Percentiles rank a stretch among this genome's conserved stretches.
Conservation (phyloP, 176 grass and related monocot species). For the Triticum urartu region DNA sequence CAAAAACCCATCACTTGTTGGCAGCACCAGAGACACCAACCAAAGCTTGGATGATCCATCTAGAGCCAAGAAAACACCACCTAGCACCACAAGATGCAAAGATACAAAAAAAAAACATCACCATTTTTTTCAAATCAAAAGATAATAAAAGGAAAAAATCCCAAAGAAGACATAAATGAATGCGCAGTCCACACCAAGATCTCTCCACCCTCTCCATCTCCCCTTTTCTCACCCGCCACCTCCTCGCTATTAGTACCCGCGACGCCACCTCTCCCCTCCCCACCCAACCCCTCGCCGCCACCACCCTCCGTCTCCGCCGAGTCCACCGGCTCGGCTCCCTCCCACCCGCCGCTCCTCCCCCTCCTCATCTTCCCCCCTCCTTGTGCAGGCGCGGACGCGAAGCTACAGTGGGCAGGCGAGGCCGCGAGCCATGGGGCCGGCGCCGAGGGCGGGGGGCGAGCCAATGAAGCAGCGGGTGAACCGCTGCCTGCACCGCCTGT, state of each 20-base stretch:
- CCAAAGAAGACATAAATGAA: conserved; percentile 30
- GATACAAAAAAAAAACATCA: background rate
- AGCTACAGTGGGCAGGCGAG: background rate
- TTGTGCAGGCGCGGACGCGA: background rate
- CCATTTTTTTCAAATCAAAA: conserved; percentile 19
- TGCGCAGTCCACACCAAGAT: conserved; percentile 40
- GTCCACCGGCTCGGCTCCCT: background rate
- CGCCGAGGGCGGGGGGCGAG: conserved; percentile 35
- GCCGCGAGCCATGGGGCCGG: conserved; percentile 30
- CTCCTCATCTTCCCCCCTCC: background rate
- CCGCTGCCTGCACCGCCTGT: conserved; percentile 73
- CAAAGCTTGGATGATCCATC: too few species aligned
- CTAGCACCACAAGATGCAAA: too few species aligned
- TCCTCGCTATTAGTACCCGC: conserved; percentile 40
- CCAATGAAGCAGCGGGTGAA: conserved; percentile 84
- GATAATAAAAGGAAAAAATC: background rate
- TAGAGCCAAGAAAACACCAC: too few species aligned
- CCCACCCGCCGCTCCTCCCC: background rate
- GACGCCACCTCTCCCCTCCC: background rate
- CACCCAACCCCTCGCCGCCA: background rate
- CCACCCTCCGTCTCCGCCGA: background rate
- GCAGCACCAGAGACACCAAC: too few species aligned
- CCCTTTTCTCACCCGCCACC: conserved; percentile 34
- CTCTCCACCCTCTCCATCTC: background rate
- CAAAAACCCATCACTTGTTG: too few species aligned